A percentile compares a stretch with the other conserved stretches of the same genome.
Evolutionary conservation across 805 yeast genomes (phyloP).

Genomic region (Danielozyma ontarioensis): DNA sequence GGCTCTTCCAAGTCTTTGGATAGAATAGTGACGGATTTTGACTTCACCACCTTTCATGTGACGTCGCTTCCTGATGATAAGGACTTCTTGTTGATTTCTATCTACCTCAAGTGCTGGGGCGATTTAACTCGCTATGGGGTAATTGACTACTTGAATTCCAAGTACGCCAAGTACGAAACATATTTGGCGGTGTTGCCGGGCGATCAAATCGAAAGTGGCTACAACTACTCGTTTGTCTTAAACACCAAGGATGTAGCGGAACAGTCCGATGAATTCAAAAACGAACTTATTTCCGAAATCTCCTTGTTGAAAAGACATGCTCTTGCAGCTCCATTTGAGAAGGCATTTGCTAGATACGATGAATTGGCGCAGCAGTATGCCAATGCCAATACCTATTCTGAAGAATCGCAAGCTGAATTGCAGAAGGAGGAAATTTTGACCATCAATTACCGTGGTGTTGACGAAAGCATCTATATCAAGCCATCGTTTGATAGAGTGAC

Average conservation of each 20-base stretch:
- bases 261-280: slow-evolving; percentile 43
- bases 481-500: slow-evolving; percentile 96
- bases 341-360: slow-evolving; percentile 78
- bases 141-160: slow-evolving; percentile 44
- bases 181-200: slow-evolving; percentile 27
- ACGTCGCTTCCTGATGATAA: slow-evolving; percentile 76
- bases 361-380: slow-evolving; percentile 48
- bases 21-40: slow-evolving; percentile 90
- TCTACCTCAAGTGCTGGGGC: slow-evolving; percentile 70
- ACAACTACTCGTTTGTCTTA: slow-evolving; percentile 70
- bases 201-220: slow-evolving; percentile 63
- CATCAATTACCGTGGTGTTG: slow-evolving; percentile 78
- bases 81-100: slow-evolving; percentile 57
- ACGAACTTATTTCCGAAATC: slow-evolving; percentile 54
- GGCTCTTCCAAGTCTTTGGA: slow-evolving; percentile 51
- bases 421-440: slow-evolving; percentile 56
- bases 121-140: slow-evolving; percentile 71
- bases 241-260: slow-evolving; percentile 42
- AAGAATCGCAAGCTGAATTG: slow-evolving; percentile 38
- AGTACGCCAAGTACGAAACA: slow-evolving; percentile 38
- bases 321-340: slow-evolving; percentile 88
- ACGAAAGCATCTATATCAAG: slow-evolving; percentile 83
- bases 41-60: slow-evolving; percentile 89
- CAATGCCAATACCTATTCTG: slow-evolving; percentile 38
- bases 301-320: slow-evolving; percentile 79